Percentiles rank a stretch among this genome's conserved stretches.
phyloP scores from a whole-genome alignment of 2,329 filamentous ascomycete species.

The Cladophialophora psammophila region DNA sequence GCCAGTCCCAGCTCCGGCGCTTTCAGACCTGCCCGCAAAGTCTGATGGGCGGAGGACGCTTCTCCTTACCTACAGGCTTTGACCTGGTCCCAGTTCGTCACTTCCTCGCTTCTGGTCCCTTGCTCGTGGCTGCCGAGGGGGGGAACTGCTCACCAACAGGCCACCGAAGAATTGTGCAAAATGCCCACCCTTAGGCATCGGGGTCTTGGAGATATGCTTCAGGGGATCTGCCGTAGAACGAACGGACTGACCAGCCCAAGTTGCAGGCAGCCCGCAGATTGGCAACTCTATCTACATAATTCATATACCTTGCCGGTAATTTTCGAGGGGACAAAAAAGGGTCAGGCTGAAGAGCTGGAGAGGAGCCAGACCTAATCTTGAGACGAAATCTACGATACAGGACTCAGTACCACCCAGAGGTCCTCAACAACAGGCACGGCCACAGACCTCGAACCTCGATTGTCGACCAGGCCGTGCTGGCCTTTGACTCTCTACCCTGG shows the following conservation, averaged over 20 bases:
- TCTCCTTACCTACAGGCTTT: conserved; percentile 16
- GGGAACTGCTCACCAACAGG: conserved; percentile 19
- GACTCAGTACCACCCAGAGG: background rate
- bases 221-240: conserved; percentile 8
- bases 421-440: conserved; percentile 3
- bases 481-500: conserved; percentile 19
- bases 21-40: background rate
- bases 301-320: background rate
- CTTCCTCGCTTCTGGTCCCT: conserved; percentile 13
- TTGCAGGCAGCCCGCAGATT: background rate
- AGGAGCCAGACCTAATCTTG: background rate
- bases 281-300: conserved; percentile 12
- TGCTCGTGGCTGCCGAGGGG: conserved; percentile 21
- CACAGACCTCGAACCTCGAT: conserved; percentile 21
- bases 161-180: conserved; percentile 5
- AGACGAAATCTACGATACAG: background rate
- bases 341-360: background rate
- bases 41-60: conserved; percentile 13
- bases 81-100: conserved; percentile 2
- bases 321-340: background rate
- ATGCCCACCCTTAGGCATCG: background rate
- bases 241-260: conserved; percentile 8
- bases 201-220: background rate
- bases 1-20: conserved; percentile 1
- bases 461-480: conserved; percentile 15